A percentile compares a stretch with the other conserved stretches of the same genome.
Conservation (phyloP, 345 rosid genomes). For the Rubroshorea leprosula region DNA sequence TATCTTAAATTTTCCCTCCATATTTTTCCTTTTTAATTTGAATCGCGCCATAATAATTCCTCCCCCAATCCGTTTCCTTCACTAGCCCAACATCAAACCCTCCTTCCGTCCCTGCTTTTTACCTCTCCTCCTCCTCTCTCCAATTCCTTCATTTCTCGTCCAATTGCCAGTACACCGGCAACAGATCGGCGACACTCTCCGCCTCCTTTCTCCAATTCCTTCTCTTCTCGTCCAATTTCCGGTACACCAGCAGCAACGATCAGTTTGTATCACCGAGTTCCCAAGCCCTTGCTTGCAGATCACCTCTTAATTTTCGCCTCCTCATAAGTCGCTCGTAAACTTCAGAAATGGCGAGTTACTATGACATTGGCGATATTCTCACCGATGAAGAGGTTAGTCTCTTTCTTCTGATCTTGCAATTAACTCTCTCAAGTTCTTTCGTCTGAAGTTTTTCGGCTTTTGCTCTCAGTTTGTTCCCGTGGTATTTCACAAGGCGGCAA, state of each 20-base stretch:
- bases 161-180: not conserved
- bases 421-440: not conserved
- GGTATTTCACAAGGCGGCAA: conserved; percentile 49
- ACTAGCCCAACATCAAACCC: not conserved
- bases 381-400: conserved; percentile 61
- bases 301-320: no score
- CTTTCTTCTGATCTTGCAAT: not conserved
- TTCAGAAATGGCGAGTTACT: conserved; percentile 47
- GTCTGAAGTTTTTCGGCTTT: not conserved
- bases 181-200: no score
- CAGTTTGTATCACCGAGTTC: not conserved
- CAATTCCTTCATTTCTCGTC: not conserved
- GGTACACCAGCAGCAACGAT: no score
- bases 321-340: not conserved
- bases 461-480: conserved; percentile 53
- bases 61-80: not conserved
- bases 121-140: not conserved
- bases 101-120: not conserved
- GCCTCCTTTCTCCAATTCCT: not conserved
- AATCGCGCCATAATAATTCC: not conserved
- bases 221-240: not conserved
- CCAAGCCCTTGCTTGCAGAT: not conserved
- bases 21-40: not conserved
- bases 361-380: conserved; percentile 68
- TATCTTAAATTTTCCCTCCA: not conserved